Evolutionary conservation across 371 early-diverging fungal genomes (phyloP).

Genomic region (Batkoa obscura): DNA sequence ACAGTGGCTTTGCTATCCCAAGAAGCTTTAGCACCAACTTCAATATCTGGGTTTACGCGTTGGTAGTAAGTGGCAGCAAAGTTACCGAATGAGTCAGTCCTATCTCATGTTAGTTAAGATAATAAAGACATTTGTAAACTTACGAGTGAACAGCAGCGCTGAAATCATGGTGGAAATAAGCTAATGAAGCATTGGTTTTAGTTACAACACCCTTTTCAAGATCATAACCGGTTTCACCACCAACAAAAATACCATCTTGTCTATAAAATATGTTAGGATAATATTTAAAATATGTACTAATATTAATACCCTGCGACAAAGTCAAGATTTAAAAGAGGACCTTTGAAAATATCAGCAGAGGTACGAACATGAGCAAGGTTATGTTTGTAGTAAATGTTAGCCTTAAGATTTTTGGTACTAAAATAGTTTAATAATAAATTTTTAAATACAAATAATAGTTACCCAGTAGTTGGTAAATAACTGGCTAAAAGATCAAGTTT

Average conservation of each 20-base stretch:
- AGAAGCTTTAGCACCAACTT: conserved; percentile 84
- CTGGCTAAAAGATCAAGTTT: conserved; percentile 49
- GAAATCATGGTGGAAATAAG: conserved; percentile 74
- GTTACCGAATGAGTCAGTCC: conserved; percentile 28
- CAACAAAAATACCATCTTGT: conserved; percentile 69
- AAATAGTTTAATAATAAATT: neutral
- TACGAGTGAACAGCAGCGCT: conserved; percentile 68
- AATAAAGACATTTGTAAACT: conserved; percentile 31
- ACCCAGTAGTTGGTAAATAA: conserved; percentile 21
- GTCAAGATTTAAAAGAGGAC: conserved; percentile 55
- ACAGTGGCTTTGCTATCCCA: conserved; percentile 62
- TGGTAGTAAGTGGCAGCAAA: conserved; percentile 92
- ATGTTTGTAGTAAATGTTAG: conserved; percentile 67
- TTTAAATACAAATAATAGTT: conserved; percentile 1
- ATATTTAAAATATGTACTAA: neutral
- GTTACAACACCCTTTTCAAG: conserved; percentile 62
- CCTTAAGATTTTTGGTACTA: conserved; percentile 49
- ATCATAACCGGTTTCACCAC: conserved; percentile 87
- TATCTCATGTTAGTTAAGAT: conserved; percentile 20
- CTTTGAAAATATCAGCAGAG: conserved; percentile 57
- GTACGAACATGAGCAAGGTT: conserved; percentile 49
- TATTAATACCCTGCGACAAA: conserved; percentile 31
- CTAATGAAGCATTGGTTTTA: conserved; percentile 70
- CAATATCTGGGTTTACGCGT: conserved; percentile 70
- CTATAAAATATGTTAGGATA: conserved; percentile 10